These are phyloP conservation scores for Candida vartiovaarae DNA, from an alignment of 805 yeast species.

Conservation along the genomic window DNA sequence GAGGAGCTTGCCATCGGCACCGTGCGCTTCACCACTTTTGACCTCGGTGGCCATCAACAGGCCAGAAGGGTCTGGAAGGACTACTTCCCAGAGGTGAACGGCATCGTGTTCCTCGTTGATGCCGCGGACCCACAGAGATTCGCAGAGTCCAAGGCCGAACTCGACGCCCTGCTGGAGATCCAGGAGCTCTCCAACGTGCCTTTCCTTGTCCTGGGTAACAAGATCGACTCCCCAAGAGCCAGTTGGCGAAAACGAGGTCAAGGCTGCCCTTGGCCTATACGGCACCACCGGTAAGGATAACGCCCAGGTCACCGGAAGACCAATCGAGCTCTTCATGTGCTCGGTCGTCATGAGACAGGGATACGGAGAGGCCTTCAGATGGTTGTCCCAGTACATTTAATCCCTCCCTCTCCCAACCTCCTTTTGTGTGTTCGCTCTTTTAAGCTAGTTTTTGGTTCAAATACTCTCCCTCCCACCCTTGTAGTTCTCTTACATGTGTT, in stretches of 20 bases:
- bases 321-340: constrained; percentile 95
- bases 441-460: neutral
- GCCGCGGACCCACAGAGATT: constrained; percentile 96
- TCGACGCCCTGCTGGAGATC: constrained; percentile 86
- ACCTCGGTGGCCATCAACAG: constrained; percentile 96
- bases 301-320: constrained; percentile 66
- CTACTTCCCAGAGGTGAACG: constrained; percentile 98
- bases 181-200: constrained; percentile 90
- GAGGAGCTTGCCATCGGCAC: constrained; percentile 97
- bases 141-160: constrained; percentile 89
- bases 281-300: constrained; percentile 88
- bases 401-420: neutral
- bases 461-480: neutral
- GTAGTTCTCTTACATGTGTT: no score
- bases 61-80: constrained; percentile 99
- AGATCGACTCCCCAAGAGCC: constrained; percentile 95
- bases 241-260: constrained; percentile 88
- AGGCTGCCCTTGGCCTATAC: constrained; percentile 81
- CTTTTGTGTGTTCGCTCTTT: neutral
- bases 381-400: constrained; percentile 92
- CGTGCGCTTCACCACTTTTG: constrained; percentile 95
- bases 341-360: constrained; percentile 98
- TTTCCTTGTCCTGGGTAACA: constrained; percentile 90
- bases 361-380: constrained; percentile 96
- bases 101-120: constrained; percentile 93